These are phyloP conservation scores for Paecilomyces sp. DNA, from an alignment of 2,329 filamentous ascomycete species.

Conservation along the genomic window DNA sequence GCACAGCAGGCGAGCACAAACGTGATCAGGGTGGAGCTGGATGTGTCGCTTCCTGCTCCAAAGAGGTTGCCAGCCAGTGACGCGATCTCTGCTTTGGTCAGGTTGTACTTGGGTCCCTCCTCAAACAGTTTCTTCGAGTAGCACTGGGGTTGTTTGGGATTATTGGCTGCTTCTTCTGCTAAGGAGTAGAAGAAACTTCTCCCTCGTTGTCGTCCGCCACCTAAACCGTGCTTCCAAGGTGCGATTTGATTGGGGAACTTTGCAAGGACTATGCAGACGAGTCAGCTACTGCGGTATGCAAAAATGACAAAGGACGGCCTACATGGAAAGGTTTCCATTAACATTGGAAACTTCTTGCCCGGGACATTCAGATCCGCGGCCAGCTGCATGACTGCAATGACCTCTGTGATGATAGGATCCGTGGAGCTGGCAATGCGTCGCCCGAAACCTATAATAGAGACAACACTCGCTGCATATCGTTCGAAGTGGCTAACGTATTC, in stretches of 20 bases:
- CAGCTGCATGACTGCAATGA: conserved; percentile 54
- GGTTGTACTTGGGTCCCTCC: conserved; percentile 40
- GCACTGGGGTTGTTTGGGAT: conserved; percentile 29
- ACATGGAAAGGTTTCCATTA: conserved; percentile 50
- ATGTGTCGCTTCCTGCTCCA: conserved; percentile 21
- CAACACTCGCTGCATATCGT: conserved; percentile 34
- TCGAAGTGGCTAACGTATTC: conserved; percentile 34
- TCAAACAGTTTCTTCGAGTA: conserved; percentile 44
- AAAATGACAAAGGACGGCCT: background rate
- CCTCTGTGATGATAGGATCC: conserved; percentile 55
- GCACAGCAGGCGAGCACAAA: conserved; percentile 22
- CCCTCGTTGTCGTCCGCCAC: conserved; percentile 37
- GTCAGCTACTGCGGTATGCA: background rate
- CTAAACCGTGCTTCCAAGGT: conserved; percentile 45
- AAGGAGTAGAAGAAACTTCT: conserved; percentile 48
- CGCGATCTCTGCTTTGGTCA: conserved; percentile 41
- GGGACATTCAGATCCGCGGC: conserved; percentile 51
- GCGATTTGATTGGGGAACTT: conserved; percentile 43
- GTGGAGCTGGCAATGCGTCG: conserved; percentile 33
- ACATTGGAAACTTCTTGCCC: conserved; percentile 50
- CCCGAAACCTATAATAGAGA: conserved; percentile 35
- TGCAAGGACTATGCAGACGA: conserved; percentile 26
- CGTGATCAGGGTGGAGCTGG: conserved; percentile 20
- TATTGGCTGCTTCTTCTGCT: conserved; percentile 43
- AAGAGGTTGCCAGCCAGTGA: conserved; percentile 39